Conservation (phyloP, 768 basidiomycete species). For the Dictyophora rubrovolvata region DNA sequence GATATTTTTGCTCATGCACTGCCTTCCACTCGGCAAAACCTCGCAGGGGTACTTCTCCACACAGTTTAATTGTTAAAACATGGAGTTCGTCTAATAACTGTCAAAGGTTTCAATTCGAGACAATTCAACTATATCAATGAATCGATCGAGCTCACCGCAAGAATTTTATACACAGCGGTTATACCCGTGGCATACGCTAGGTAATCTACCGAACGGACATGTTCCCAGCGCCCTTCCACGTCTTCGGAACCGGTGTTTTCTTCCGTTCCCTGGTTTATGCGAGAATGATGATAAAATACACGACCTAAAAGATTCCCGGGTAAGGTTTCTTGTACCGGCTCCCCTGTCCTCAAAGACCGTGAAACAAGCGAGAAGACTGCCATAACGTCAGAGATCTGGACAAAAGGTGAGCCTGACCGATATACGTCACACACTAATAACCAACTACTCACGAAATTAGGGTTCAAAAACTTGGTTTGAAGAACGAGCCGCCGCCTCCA, state of each 20-base stretch:
- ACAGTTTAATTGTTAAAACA: constrained; percentile 24
- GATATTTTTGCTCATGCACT: neutral
- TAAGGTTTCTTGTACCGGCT: constrained; percentile 34
- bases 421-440: neutral
- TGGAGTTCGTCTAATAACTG: constrained; percentile 31
- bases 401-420: neutral
- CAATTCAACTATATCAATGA: neutral
- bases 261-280: constrained; percentile 8
- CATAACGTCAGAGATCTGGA: constrained; percentile 34
- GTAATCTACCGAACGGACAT: constrained; percentile 21
- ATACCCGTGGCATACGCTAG: constrained; percentile 32
- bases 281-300: constrained; percentile 31
- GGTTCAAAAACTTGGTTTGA: constrained; percentile 41
- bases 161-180: constrained; percentile 29
- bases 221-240: constrained; percentile 10
- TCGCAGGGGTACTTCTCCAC: constrained; percentile 31
- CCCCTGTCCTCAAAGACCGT: constrained; percentile 34
- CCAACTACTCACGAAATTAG: constrained; percentile 37
- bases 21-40: constrained; percentile 31
- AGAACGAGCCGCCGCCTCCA: constrained; percentile 33
- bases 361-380: constrained; percentile 33
- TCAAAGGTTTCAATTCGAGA: neutral
- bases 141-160: constrained; percentile 18
- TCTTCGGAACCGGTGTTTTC: constrained; percentile 1
- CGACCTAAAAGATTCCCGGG: constrained; percentile 33